Evolutionary conservation across 2,329 filamentous ascomycete species (phyloP).

Genomic region (Phialemonium atrogriseum): DNA sequence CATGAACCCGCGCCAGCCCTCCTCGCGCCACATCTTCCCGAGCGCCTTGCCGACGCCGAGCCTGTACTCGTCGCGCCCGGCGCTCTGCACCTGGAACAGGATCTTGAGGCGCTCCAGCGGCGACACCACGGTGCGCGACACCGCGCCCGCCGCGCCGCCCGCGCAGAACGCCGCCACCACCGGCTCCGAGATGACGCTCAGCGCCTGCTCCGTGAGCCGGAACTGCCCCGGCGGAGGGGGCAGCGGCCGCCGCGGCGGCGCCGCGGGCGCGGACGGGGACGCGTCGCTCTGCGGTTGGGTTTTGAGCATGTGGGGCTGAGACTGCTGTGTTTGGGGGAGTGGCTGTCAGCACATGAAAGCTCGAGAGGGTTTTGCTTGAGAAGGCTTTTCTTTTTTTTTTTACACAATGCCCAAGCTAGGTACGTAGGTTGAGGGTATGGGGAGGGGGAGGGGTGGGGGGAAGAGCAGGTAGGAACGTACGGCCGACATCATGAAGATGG

Average conservation of each 20-base stretch:
- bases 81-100: conserved; percentile 91
- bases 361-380: not conserved
- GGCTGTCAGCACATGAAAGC: not conserved
- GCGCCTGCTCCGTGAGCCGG: conserved; percentile 24
- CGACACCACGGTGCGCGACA: conserved; percentile 95
- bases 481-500: conserved; percentile 24
- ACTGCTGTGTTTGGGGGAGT: conserved; percentile 7
- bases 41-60: conserved; percentile 83
- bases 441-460: not conserved
- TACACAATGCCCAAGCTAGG: too few species aligned
- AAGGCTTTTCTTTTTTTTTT: not conserved
- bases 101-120: conserved; percentile 95
- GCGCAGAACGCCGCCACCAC: conserved; percentile 88
- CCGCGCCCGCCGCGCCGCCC: conserved; percentile 87
- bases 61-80: conserved; percentile 85
- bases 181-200: conserved; percentile 62
- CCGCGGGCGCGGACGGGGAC: conserved; percentile 1
- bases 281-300: too few species aligned
- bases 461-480: conserved; percentile 17
- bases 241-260: conserved; percentile 7
- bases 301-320: conserved; percentile 1
- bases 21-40: conserved; percentile 91
- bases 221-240: conserved; percentile 16
- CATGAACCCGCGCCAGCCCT: conserved; percentile 97
- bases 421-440: not conserved